A percentile compares a stretch with the other conserved stretches of the same genome.
Conservation (phyloP, 371 early-diverging fungal genomes). For the Actinomortierella ambigua region DNA sequence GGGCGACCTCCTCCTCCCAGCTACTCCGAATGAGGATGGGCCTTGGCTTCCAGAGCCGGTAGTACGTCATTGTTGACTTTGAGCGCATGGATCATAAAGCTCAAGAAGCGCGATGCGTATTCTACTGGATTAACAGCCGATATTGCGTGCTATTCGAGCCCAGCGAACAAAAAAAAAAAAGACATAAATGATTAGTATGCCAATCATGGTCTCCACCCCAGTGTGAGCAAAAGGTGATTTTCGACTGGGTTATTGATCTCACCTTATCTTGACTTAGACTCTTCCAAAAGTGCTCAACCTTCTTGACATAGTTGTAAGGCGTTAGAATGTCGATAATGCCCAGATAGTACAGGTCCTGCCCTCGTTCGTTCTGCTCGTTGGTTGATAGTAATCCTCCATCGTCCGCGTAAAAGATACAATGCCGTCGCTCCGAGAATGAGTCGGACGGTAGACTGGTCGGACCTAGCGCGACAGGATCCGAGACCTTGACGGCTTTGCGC, state of each 20-base stretch:
- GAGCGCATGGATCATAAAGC: constrained; percentile 68
- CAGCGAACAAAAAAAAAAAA: constrained; percentile 5
- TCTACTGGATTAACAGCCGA: constrained; percentile 86
- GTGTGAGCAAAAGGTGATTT: not conserved
- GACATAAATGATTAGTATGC: not conserved
- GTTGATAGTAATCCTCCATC: constrained; percentile 90
- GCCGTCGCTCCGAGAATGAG: constrained; percentile 57
- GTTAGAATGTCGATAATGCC: constrained; percentile 97
- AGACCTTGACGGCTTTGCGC: constrained; percentile 66
- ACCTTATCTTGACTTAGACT: constrained; percentile 76
- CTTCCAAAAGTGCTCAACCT: constrained; percentile 87
- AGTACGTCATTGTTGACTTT: constrained; percentile 39
- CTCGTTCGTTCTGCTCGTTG: constrained; percentile 64
- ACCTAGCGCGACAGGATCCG: constrained; percentile 69
- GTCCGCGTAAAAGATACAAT: constrained; percentile 86
- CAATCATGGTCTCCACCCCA: not conserved
- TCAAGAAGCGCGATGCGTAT: constrained; percentile 86
- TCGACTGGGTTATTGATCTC: constrained; percentile 7
- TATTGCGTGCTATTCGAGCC: constrained; percentile 60
- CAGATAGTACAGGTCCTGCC: constrained; percentile 83
- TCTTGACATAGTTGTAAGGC: constrained; percentile 85
- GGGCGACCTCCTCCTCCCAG: not conserved
- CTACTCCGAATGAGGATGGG: constrained; percentile 45
- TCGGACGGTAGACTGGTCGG: constrained; percentile 56
- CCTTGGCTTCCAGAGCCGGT: constrained; percentile 17